phyloP scores from a whole-genome alignment of 169 alveolate species.

The Perkinsus marinus region DNA sequence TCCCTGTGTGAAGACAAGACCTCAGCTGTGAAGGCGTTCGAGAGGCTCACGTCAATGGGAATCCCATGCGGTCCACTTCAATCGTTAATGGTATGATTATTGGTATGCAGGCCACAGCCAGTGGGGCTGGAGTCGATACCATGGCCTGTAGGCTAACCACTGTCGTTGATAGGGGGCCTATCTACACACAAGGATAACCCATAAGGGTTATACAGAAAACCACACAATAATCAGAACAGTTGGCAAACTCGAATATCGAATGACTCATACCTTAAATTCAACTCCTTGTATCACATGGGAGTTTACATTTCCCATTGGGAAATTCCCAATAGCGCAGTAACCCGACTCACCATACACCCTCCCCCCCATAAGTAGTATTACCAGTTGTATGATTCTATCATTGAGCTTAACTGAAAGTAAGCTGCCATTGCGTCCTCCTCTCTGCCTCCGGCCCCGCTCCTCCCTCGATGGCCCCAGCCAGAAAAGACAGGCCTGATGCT shows the following conservation, averaged over 20 bases:
- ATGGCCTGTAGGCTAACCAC: neutral
- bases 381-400: neutral
- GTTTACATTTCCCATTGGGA: no score
- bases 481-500: neutral
- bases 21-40: neutral
- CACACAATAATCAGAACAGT: no score
- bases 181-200: neutral
- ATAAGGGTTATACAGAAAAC: no score
- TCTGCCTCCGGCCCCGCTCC: neutral
- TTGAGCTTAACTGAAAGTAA: neutral
- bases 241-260: no score
- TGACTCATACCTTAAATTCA: no score
- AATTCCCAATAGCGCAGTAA: no score
- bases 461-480: neutral
- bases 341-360: no score
- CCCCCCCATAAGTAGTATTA: neutral
- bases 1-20: neutral
- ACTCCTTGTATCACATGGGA: no score
- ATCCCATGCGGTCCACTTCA: neutral
- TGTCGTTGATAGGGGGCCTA: neutral
- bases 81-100: neutral
- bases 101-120: neutral
- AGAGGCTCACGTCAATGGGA: neutral
- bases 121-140: neutral
- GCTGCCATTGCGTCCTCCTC: neutral